Evolutionary conservation across 441 rosid species (phyloP), one percentile per base, ranked within the genome.

Genomic region (Kokia cookei): DNA sequence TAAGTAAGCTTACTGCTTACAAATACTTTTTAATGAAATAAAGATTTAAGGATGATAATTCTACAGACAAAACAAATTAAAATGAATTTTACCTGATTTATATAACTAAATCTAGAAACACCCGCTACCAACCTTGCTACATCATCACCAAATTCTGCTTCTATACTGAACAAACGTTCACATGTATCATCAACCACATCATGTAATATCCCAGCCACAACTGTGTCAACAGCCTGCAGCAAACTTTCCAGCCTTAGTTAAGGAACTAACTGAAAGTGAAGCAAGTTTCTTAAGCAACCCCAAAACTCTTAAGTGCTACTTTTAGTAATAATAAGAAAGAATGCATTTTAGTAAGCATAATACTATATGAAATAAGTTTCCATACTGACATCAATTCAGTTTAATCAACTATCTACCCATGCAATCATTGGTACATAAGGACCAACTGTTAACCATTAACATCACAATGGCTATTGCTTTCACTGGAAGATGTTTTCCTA

Each of bases 141-240:
- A 76, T 91, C 93, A 67, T 83, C 82, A 54, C 92, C 96, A 81
- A 91, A 91, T 75, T 83, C 89, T 79, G 79, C 83, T 78, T 79
- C 84, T 79, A 91, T 81, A 76, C 65, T 82, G 62, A 43, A 82
- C 79, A 91, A 76, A 35, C 79, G 85, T 82, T 87, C 83, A 76
- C 76, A 8, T 6, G 92, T 79, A 79, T 91, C 96, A 72, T 91
- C 91, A 45, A 89, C 77, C 14, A 89, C 86, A 61, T 91, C 93
- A 75, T 91, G 96, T 76, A 91, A 90, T 82, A 89, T 84, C 76
- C 91, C 93, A 75, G 89, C 91, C 77, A 90, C 91, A 65, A 90
- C 87, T 8, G 96, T 86, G 73, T 87, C 85, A 67, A 87, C 77
- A 66, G 96, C 93, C 96, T 90, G 80, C 55, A 68, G 69, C 32